phyloP scores from a whole-genome alignment of 2,329 filamentous ascomycete species.

The Clathrospora elynae region DNA sequence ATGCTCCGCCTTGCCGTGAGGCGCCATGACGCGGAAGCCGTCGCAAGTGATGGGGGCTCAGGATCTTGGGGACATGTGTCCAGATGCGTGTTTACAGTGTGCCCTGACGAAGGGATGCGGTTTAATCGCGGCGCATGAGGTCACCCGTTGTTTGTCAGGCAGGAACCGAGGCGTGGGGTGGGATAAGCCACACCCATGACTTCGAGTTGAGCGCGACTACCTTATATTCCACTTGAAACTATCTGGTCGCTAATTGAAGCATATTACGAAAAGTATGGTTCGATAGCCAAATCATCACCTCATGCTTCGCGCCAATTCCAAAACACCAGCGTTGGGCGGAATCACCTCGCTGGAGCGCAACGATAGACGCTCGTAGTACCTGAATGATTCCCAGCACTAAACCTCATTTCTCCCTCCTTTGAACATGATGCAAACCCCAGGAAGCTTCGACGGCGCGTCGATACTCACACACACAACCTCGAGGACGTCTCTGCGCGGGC shows the following conservation, averaged over 20 bases:
- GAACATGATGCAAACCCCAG: slow-evolving; percentile 42
- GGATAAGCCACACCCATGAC: slow-evolving; percentile 34
- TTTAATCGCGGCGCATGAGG: slow-evolving; percentile 22
- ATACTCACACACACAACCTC: slow-evolving; percentile 49
- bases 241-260: neutral
- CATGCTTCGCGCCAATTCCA: slow-evolving; percentile 20
- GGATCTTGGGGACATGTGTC: neutral
- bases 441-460: slow-evolving; percentile 50
- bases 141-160: slow-evolving; percentile 18
- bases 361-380: slow-evolving; percentile 15
- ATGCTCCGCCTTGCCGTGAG: slow-evolving; percentile 39
- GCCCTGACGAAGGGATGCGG: neutral
- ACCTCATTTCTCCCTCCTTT: neutral
- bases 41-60: slow-evolving; percentile 28
- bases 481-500: slow-evolving; percentile 51
- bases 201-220: neutral
- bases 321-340: slow-evolving; percentile 20
- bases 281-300: slow-evolving; percentile 1
- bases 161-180: slow-evolving; percentile 29
- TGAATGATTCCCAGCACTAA: slow-evolving; percentile 5
- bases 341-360: slow-evolving; percentile 19
- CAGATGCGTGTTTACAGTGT: slow-evolving; percentile 2
- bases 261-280: neutral
- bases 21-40: slow-evolving; percentile 40
- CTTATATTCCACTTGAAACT: neutral